Conservation (phyloP, 1,284 basidiomycete species). For the Tylopilus orsonianus region DNA sequence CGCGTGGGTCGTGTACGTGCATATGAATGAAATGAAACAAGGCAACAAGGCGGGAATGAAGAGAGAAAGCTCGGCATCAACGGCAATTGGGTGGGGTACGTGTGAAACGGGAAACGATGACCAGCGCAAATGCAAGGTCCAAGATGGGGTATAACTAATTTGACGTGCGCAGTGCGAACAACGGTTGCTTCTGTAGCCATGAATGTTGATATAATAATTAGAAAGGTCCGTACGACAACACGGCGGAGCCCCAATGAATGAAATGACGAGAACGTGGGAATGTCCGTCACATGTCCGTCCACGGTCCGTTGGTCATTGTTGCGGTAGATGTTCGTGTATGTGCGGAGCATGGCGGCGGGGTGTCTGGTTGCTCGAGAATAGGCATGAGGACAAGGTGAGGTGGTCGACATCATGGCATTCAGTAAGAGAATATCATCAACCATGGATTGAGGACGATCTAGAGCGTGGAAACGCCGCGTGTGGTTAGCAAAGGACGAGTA, state of each 20-base stretch:
- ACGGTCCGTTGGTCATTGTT: background rate
- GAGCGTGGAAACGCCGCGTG: conserved; percentile 14
- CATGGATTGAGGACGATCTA: conserved; percentile 77
- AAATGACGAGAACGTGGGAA: conserved; percentile 1
- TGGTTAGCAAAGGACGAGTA: conserved; percentile 20
- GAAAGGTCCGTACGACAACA: conserved; percentile 4
- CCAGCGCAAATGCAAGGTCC: conserved; percentile 11
- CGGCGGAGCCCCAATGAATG: background rate
- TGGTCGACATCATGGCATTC: conserved; percentile 7
- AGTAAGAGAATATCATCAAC: conserved; percentile 80
- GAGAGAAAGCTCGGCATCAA: background rate
- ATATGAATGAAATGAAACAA: background rate
- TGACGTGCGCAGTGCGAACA: conserved; percentile 5
- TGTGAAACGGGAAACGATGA: background rate
- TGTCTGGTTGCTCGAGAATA: background rate
- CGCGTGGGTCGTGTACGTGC: background rate
- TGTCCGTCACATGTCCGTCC: conserved; percentile 9
- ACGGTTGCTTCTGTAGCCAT: background rate
- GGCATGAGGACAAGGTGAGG: conserved; percentile 16
- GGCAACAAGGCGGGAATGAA: conserved; percentile 23
- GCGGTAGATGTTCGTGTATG: background rate
- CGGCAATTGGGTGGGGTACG: conserved; percentile 1
- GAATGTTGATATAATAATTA: conserved; percentile 23
- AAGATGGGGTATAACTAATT: conserved; percentile 12
- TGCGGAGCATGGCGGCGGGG: background rate